Conservation (phyloP, 2,329 filamentous ascomycete genomes). For the Paecilomyces dactylethromorphus region DNA sequence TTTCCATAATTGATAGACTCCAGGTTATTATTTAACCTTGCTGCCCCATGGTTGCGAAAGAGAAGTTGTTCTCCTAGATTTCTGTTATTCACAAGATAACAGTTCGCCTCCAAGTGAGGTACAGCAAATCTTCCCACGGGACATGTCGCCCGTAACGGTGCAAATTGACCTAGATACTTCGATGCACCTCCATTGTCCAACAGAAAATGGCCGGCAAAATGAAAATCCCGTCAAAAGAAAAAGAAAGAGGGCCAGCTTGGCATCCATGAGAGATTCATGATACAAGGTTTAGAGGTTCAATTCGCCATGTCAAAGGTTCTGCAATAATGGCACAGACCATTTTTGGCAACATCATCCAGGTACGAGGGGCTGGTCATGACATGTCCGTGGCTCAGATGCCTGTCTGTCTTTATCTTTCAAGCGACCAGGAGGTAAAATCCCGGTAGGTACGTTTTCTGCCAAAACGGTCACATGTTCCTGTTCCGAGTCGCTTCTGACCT, state of each 20-base stretch:
- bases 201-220: not conserved
- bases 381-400: not conserved
- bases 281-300: not conserved
- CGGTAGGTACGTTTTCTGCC: not conserved
- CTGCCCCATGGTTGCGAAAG: not conserved
- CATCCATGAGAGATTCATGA: not conserved
- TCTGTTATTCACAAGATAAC: not conserved
- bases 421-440: not conserved
- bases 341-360: not conserved
- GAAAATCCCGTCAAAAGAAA: not conserved
- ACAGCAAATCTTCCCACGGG: not conserved
- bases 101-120: not conserved
- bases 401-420: no score
- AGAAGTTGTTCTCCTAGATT: not conserved
- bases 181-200: not conserved
- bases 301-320: not conserved
- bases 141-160: not conserved
- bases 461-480: not conserved
- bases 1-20: not conserved
- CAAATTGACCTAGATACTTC: not conserved
- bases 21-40: not conserved
- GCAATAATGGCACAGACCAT: not conserved
- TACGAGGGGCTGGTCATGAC: not conserved
- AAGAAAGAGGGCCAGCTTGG: not conserved
- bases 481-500: not conserved